Conservation (phyloP, 2,329 filamentous ascomycete species). For the Fusarium sp. region DNA sequence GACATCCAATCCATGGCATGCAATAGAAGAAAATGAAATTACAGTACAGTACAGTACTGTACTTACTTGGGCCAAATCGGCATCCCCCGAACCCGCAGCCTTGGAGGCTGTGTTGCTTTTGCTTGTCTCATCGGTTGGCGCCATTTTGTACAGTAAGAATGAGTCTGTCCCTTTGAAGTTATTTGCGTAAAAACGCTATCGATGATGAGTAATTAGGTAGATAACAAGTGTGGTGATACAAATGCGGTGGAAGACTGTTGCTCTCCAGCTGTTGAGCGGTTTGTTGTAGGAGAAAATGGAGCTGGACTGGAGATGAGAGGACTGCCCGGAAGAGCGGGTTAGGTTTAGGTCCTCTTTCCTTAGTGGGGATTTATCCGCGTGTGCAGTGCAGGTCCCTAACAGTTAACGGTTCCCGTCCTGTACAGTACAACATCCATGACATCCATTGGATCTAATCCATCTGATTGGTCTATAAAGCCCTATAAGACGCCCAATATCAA, state of each 20-base stretch:
- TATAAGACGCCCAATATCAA: neutral
- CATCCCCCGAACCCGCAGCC: conserved; percentile 33
- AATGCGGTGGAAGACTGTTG: neutral
- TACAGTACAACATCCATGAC: neutral
- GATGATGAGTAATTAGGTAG: neutral
- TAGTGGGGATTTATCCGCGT: conserved; percentile 5
- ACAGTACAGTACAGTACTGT: neutral
- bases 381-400: neutral
- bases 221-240: neutral
- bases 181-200: neutral
- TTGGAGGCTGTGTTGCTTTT: conserved; percentile 28
- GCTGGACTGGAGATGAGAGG: conserved; percentile 5
- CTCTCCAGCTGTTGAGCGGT: neutral
- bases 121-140: conserved; percentile 24
- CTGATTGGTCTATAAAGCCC: neutral
- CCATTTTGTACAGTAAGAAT: conserved; percentile 13
- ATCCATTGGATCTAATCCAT: neutral
- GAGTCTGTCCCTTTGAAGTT: neutral
- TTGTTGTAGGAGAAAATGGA: conserved; percentile 26
- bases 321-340: neutral
- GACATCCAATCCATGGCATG: neutral
- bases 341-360: neutral
- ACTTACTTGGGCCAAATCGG: conserved; percentile 45
- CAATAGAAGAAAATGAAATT: neutral
- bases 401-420: neutral